Evolutionary conservation across 163 green algal genomes (phyloP), one percentile per base, ranked within the genome.

Genomic region (Chloromonas sp.): DNA sequence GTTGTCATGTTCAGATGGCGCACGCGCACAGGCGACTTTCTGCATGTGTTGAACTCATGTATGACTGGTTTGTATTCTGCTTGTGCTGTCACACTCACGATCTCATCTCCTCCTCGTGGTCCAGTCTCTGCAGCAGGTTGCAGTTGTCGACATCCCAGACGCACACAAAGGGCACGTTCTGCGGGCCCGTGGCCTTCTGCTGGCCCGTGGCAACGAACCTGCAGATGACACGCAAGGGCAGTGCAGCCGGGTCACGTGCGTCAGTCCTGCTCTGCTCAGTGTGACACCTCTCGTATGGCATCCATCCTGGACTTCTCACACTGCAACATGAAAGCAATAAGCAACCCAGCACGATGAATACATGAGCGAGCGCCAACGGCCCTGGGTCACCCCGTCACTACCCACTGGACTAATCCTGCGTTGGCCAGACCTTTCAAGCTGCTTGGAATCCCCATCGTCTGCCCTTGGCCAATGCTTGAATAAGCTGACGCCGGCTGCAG

Each of bases 121-220:
- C 85, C 81, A 94, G 81, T 59, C 85, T 86, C 87, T 91, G 87
- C 61, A 93, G 77, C 87, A 89, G 84, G 82, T 88, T 84, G 85
- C 84, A 91, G 71, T 83, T 88, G 82, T 91, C 83, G 58, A 91
- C 82, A 82, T 95, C 91, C 92, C 92, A 95, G 60, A 95, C 84
- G 81, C 88, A 93, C 36, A 89, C 89, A 84, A 90, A 93, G 57
- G 92, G 92, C 61, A 86, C 61, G 57, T 84, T 79, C 14, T 77
- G 78, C 2, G 76, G 78, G 81, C 87, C 87, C 1, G 82, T 84
- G n/a, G 58, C 13, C 83, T 87, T 91, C 85, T 92, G 89, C 89
- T 95, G 92, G 58, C 92, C 92, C 0, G 89, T 94, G 15, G 91
- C 92, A 60, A 93, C 90, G 85, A 92, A 91, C 11, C 88, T 85